Evolutionary conservation across 768 basidiomycete genomes (phyloP).

Genomic region (Lepiota subincarnata): DNA sequence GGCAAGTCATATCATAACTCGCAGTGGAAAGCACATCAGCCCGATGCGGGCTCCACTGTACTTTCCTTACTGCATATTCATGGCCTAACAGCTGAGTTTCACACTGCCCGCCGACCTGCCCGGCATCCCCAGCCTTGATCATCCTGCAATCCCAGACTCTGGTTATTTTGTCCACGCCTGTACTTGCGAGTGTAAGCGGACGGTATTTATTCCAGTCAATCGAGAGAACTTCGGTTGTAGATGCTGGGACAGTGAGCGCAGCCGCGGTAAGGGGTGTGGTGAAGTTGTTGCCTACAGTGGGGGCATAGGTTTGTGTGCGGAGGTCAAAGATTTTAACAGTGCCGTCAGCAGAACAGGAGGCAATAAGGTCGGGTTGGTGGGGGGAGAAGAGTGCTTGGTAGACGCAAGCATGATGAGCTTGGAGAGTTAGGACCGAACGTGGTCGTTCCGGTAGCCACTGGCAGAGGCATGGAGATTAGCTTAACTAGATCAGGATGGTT

Average conservation of each 20-base stretch:
- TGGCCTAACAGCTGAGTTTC: slow-evolving; percentile 74
- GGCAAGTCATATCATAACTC: slow-evolving; percentile 94
- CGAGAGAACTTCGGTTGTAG: slow-evolving; percentile 71
- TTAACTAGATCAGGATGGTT: slow-evolving; percentile 6
- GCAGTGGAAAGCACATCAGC: slow-evolving; percentile 62
- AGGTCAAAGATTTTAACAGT: slow-evolving; percentile 81
- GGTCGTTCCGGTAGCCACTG: slow-evolving; percentile 88
- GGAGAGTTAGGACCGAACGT: slow-evolving; percentile 74
- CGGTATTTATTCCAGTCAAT: slow-evolving; percentile 94
- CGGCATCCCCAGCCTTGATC: slow-evolving; percentile 54
- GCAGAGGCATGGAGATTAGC: neutral
- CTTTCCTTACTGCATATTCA: slow-evolving; percentile 85
- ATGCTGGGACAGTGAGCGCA: slow-evolving; percentile 74
- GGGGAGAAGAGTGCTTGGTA: slow-evolving; percentile 93
- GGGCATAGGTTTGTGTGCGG: slow-evolving; percentile 57
- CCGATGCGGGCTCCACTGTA: slow-evolving; percentile 85
- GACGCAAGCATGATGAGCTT: slow-evolving; percentile 81
- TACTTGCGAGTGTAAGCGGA: slow-evolving; percentile 71
- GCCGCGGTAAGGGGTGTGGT: slow-evolving; percentile 66
- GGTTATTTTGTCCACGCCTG: slow-evolving; percentile 71
- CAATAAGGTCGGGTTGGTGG: slow-evolving; percentile 77
- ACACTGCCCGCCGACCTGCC: slow-evolving; percentile 66
- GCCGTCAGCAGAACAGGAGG: slow-evolving; percentile 85
- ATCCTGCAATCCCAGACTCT: slow-evolving; percentile 89
- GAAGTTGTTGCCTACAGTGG: slow-evolving; percentile 43